Percentiles rank a stretch among this genome's conserved stretches.
Conservation (phyloP, 352 stramenopile genomes). For the Phytopythium helicoides region DNA sequence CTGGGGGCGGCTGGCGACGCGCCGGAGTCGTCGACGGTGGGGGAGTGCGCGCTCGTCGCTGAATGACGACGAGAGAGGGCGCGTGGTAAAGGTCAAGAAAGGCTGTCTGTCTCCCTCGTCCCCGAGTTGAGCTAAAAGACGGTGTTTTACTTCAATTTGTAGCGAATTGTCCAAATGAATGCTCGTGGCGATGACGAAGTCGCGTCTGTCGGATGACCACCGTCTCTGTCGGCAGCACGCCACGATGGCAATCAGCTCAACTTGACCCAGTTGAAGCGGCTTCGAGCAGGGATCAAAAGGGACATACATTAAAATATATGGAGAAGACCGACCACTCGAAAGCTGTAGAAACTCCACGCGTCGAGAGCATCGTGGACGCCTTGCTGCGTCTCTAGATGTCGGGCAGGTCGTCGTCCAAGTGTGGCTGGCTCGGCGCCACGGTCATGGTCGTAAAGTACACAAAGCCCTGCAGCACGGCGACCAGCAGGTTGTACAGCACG, state of each 20-base stretch:
- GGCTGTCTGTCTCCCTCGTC: constrained; percentile 3
- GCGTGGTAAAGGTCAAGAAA: constrained; percentile 8
- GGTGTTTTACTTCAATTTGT: not conserved
- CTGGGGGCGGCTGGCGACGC: not conserved
- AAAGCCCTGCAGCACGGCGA: constrained; percentile 72
- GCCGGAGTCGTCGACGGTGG: not conserved
- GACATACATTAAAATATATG: too few species aligned
- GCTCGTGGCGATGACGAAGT: too few species aligned
- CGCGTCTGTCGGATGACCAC: too few species aligned
- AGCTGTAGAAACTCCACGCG: not conserved
- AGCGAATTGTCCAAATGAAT: not conserved
- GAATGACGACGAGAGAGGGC: not conserved
- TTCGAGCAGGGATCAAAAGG: too few species aligned
- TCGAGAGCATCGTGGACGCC: not conserved
- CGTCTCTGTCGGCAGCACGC: too few species aligned
- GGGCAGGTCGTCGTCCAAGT: constrained; percentile 65
- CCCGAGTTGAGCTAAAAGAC: too few species aligned
- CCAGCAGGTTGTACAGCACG: constrained; percentile 74
- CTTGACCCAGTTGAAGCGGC: too few species aligned
- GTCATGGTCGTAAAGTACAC: constrained; percentile 85
- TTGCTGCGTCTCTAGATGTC: constrained; percentile 30
- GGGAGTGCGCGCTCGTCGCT: not conserved
- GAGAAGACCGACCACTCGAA: too few species aligned
- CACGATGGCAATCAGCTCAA: too few species aligned
- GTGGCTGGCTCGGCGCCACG: constrained; percentile 44